phyloP scores from a whole-genome alignment of 75 land plant species.

The Pinus tabuliformis region DNA sequence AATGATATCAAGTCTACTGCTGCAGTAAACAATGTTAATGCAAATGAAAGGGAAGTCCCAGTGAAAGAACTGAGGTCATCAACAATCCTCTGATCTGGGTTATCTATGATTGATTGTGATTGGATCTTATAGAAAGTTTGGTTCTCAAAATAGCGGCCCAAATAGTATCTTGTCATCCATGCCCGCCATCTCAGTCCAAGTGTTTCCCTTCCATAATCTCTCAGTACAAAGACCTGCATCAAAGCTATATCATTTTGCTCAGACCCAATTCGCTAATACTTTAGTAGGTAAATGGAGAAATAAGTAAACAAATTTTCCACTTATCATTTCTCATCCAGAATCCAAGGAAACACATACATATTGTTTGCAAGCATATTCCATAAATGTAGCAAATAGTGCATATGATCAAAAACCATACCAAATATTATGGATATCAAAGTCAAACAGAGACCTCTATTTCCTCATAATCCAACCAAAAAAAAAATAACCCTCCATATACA shows the following conservation, averaged over 20 bases:
- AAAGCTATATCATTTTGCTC: neutral
- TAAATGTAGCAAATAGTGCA: no score
- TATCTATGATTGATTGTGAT: conserved; percentile 91
- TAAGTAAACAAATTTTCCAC: no score
- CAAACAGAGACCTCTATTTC: no score
- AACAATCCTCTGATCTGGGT: conserved; percentile 98
- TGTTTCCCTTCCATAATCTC: conserved; percentile 89
- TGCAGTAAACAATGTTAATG: conserved; percentile 88
- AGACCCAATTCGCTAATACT: no score
- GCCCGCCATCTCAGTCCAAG: conserved; percentile 94
- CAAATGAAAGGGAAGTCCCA: conserved; percentile 85
- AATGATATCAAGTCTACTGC: conserved; percentile 88
- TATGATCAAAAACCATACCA: no score
- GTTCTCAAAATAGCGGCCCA: conserved; percentile 84
- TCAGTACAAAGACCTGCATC: conserved; percentile 87
- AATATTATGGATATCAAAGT: no score
- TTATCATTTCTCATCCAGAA: no score
- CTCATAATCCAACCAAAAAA: no score
- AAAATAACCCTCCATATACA: no score
- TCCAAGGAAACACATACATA: no score
- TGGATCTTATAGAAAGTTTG: conserved; percentile 90
- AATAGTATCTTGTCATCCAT: conserved; percentile 96
- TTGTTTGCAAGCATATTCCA: no score
- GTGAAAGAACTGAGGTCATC: conserved; percentile 95
- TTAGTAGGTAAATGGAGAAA: no score